Evolutionary conservation across 2,329 filamentous ascomycete genomes (phyloP).

Genomic region (Ceratocystis cubensis): DNA sequence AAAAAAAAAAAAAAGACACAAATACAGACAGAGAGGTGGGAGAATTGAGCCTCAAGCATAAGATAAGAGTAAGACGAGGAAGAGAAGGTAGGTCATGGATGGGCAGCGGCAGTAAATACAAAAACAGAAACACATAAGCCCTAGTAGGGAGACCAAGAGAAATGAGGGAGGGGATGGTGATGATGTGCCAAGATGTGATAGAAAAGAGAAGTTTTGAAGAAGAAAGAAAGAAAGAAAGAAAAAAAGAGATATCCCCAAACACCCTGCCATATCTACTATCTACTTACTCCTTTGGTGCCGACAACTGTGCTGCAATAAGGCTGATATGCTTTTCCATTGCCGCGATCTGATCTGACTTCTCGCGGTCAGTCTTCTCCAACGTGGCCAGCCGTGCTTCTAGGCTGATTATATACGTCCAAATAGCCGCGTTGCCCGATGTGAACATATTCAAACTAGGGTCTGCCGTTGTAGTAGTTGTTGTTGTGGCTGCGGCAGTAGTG

Average conservation of each 20-base stretch:
- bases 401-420: constrained; percentile 61
- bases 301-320: constrained; percentile 27
- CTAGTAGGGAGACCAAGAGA: neutral
- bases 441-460: constrained; percentile 57
- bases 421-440: constrained; percentile 43
- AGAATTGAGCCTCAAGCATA: neutral
- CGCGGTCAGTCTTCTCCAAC: constrained; percentile 33
- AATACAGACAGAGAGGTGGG: too few relatives aligned
- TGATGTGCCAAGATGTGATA: neutral
- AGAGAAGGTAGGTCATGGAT: neutral
- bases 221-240: neutral
- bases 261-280: neutral
- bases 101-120: neutral
- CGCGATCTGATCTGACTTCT: constrained; percentile 30
- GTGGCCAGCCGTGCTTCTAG: constrained; percentile 49
- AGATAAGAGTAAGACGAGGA: neutral
- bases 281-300: neutral
- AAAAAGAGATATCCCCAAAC: neutral
- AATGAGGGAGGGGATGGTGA: too few relatives aligned
- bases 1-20: neutral
- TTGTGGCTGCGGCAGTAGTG: constrained; percentile 24
- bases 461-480: constrained; percentile 4
- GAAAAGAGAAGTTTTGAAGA: constrained; percentile 1
- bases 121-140: neutral
- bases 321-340: constrained; percentile 30